Base-by-base conservation (phyloP, 2,329 filamentous ascomycete species). In the Coniochaeta sp. region DNA sequence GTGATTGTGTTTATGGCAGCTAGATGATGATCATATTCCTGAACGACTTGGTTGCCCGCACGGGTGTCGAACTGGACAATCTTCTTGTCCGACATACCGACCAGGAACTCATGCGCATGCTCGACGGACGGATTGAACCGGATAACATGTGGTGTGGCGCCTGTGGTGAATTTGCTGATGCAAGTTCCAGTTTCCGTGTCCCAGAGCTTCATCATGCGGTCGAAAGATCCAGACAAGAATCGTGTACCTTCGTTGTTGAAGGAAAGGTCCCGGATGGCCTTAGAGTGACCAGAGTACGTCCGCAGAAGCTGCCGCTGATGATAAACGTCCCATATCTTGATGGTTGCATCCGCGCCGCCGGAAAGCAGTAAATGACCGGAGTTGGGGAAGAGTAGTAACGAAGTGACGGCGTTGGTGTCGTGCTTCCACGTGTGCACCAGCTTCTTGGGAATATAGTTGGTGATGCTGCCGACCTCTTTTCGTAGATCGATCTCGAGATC, bases 41-140 rank as follows among this genome's bases (percentile, higher is more conserved):
- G 96, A 14, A 96, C 90, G 61, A 95, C 82, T 68, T 96, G 87
- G 66, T 85, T 86, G 62, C 80, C 76, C 7, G 88, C 87, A 31
- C 96, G 85, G 1, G 88, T 93, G 74, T 99, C 95, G 74, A 96
- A 99, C 71, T 99, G 95, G 47, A 99, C 83, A 67, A 99, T 99
- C 80, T 97, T 97, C 81, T 99, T 99, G 75, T 99, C 93, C 40
- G 91, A 95, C 91, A 98, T 96, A 69, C 95, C 95, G 1, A 92
- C 93, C 60, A 99, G 77, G 74, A 99, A 99, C 73, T 98, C 93
- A 72, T 95, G 89, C 9, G 88, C 85, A 65, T 89, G 86, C 59
- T 89, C 87, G 0, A 82, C 78, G 57, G 87, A 85, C 0, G 93
- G 93, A 74, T 98, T 96, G 81, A 98, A 98, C 66, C 90, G 88